Conservation (phyloP, 768 basidiomycete genomes). For the Harrya chromipes region DNA sequence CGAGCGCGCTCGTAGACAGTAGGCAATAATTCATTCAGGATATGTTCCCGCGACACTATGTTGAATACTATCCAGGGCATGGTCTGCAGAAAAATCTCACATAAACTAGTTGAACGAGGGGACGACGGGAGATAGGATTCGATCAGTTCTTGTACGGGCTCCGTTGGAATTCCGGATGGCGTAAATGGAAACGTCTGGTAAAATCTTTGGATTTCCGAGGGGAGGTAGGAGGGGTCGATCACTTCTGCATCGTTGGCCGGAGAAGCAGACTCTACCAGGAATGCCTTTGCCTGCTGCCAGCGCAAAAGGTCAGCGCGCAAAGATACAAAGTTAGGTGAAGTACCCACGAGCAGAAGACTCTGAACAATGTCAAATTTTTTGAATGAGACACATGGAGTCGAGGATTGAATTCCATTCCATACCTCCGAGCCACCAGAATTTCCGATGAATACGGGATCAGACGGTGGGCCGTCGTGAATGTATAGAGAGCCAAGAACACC, state of each 20-base stretch:
- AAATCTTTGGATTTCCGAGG: constrained; percentile 41
- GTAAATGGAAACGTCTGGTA: constrained; percentile 46
- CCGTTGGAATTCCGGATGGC: constrained; percentile 34
- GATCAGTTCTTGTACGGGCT: constrained; percentile 38
- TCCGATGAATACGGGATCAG: constrained; percentile 35
- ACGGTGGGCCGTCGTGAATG: constrained; percentile 34
- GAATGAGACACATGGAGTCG: constrained; percentile 3
- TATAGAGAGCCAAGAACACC: constrained; percentile 45
- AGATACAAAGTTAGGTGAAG: not conserved
- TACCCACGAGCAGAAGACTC: constrained; percentile 43
- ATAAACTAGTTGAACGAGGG: constrained; percentile 40
- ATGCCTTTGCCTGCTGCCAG: constrained; percentile 11
- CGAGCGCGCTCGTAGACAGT: constrained; percentile 33
- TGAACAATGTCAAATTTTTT: constrained; percentile 10
- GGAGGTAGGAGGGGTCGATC: constrained; percentile 44
- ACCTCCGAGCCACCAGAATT: constrained; percentile 52
- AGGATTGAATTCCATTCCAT: constrained; percentile 8
- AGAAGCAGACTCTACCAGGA: constrained; percentile 3
- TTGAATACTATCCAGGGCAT: constrained; percentile 48
- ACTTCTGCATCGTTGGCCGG: constrained; percentile 28
- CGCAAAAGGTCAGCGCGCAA: not conserved
- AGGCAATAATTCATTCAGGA: constrained; percentile 46
- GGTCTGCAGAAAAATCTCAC: constrained; percentile 47
- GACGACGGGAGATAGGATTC: constrained; percentile 45
- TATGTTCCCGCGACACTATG: constrained; percentile 44